Percentiles rank a stretch among this genome's conserved stretches.
These are phyloP conservation scores for Metroxylon sagu DNA, from an alignment of 176 grass and related monocot genomes.

Conservation along the genomic window DNA sequence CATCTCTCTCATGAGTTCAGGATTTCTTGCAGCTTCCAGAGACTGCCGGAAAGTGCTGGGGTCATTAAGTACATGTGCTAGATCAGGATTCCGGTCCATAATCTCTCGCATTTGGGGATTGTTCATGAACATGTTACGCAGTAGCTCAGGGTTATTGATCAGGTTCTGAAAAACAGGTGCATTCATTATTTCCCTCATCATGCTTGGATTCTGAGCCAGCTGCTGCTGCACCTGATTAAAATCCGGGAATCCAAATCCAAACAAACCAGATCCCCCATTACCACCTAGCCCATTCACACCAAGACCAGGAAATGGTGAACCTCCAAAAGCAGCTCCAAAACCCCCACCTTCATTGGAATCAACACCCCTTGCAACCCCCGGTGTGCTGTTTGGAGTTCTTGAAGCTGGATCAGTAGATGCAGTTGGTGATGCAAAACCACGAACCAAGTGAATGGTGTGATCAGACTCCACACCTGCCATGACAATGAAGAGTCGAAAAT, in stretches of 20 bases:
- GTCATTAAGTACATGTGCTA: conserved; percentile 96
- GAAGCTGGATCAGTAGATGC: conserved; percentile 42
- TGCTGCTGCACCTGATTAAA: conserved; percentile 89
- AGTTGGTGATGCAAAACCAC: conserved; percentile 41
- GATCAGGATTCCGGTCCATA: conserved; percentile 89
- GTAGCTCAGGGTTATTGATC: conserved; percentile 92
- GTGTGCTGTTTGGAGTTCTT: conserved; percentile 33
- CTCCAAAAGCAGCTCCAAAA: conserved; percentile 31
- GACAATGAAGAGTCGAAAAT: conserved; percentile 5
- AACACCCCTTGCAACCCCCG: neutral
- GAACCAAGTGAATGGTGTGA: conserved; percentile 97
- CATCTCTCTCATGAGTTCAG: too few species aligned
- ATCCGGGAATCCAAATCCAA: conserved; percentile 59
- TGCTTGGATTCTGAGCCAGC: conserved; percentile 85
- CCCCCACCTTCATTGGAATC: too few species aligned
- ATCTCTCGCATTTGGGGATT: conserved; percentile 96
- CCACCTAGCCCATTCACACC: conserved; percentile 39
- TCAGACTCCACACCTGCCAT: conserved; percentile 69
- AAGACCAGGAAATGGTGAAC: conserved; percentile 44
- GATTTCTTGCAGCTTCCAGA: conserved; percentile 42
- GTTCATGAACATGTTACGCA: conserved; percentile 91
- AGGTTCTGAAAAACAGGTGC: conserved; percentile 79
- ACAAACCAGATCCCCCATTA: conserved; percentile 28
- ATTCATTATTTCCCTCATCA: conserved; percentile 98
- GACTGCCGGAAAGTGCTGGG: conserved; percentile 82